These are phyloP conservation scores for Saccharomycopsis crataegensis DNA, from an alignment of 1,139 yeast species.

Conservation along the genomic window DNA sequence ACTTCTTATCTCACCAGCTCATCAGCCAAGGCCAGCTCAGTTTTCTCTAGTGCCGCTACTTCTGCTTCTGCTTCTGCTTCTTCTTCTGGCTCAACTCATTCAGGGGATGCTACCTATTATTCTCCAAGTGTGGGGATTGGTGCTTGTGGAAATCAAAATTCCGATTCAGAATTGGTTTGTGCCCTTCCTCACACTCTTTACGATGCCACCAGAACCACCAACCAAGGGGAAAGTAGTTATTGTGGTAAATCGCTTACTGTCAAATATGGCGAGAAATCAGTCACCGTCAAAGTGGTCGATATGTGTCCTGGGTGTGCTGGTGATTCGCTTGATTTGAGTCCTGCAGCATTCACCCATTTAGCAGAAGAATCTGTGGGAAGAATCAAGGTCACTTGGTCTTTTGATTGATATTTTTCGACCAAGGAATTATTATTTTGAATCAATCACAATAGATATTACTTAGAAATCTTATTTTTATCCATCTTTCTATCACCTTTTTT, in stretches of 20 bases:
- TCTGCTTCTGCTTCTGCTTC: slow-evolving; percentile 4
- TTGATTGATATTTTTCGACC: too few relatives aligned
- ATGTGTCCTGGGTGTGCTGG: slow-evolving; percentile 44
- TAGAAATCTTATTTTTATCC: too few relatives aligned
- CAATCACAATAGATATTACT: too few relatives aligned
- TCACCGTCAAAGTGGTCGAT: slow-evolving; percentile 45
- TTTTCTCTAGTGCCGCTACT: slow-evolving; percentile 5
- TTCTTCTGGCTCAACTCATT: not conserved
- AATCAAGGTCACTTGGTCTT: slow-evolving; percentile 42
- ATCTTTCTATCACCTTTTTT: too few relatives aligned
- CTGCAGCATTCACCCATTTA: slow-evolving; percentile 41
- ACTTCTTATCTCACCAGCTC: too few relatives aligned
- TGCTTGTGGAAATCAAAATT: slow-evolving; percentile 48
- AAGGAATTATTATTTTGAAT: too few relatives aligned
- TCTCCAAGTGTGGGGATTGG: slow-evolving; percentile 47
- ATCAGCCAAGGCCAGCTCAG: too few relatives aligned
- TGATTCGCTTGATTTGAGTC: slow-evolving; percentile 44
- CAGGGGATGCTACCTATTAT: slow-evolving; percentile 57
- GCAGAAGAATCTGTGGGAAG: slow-evolving; percentile 41
- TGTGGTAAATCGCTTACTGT: slow-evolving; percentile 45
- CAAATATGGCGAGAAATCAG: slow-evolving; percentile 36
- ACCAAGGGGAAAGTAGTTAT: slow-evolving; percentile 4
- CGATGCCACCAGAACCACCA: slow-evolving; percentile 1
- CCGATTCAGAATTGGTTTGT: slow-evolving; percentile 41
- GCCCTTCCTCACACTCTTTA: slow-evolving; percentile 9